A percentile compares a stretch with the other conserved stretches of the same genome.
Conservation (phyloP, 1,284 basidiomycete species). For the Fistulinella staudtii region DNA sequence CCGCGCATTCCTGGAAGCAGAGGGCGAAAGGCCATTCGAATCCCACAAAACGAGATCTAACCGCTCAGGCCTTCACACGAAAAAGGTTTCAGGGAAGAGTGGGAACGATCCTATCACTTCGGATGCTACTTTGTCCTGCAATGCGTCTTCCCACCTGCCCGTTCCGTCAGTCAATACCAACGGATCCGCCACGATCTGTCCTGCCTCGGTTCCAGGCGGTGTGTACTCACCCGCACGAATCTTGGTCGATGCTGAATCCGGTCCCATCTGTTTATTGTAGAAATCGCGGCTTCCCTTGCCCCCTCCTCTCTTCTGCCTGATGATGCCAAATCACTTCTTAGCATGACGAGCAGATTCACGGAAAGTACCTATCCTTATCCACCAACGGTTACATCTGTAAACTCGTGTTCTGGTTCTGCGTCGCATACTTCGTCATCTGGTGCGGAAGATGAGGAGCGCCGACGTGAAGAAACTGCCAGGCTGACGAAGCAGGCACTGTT, state of each 20-base stretch:
- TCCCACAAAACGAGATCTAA: constrained; percentile 19
- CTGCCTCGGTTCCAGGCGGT: constrained; percentile 18
- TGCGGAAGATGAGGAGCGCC: constrained; percentile 25
- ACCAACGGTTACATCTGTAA: constrained; percentile 22
- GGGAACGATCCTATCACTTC: background rate
- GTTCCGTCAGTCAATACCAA: constrained; percentile 4
- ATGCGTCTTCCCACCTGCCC: constrained; percentile 1
- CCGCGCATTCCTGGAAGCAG: constrained; percentile 84
- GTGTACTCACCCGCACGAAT: constrained; percentile 11
- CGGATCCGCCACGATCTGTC: constrained; percentile 2
- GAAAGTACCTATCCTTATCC: constrained; percentile 30
- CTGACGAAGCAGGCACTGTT: constrained; percentile 21
- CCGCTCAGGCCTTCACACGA: constrained; percentile 9
- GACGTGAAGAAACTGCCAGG: constrained; percentile 18
- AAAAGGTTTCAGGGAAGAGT: constrained; percentile 11
- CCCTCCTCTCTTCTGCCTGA: constrained; percentile 23
- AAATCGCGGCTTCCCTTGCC: constrained; percentile 12
- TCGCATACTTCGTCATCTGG: constrained; percentile 20
- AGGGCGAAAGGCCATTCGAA: constrained; percentile 27
- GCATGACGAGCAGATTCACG: constrained; percentile 29
- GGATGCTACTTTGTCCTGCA: background rate
- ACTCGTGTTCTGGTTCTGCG: constrained; percentile 20
- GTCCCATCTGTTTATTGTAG: constrained; percentile 9
- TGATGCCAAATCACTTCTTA: constrained; percentile 30
- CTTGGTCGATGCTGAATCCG: constrained; percentile 11